Evolutionary conservation across 1,284 basidiomycete species (phyloP).

Genomic region (Cryptococcus sp.): DNA sequence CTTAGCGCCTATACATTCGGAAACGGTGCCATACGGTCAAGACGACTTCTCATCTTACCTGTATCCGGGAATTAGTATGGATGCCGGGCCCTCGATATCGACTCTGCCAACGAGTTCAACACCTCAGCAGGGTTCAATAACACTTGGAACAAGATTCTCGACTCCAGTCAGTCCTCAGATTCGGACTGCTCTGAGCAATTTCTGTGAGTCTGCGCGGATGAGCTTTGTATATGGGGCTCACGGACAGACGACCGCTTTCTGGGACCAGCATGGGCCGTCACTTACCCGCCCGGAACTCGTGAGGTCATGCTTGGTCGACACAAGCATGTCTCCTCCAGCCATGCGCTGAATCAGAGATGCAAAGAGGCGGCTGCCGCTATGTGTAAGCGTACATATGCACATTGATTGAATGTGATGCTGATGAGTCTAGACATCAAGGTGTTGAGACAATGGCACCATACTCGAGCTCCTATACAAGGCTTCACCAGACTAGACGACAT

Average conservation of each 20-base stretch:
- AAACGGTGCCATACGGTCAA: neutral
- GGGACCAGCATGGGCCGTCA: constrained; percentile 1
- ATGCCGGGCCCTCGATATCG: no score
- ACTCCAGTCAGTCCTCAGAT: neutral
- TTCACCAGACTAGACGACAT: neutral
- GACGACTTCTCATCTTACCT: neutral
- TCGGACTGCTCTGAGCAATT: neutral
- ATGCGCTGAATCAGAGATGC: neutral
- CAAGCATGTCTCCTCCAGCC: neutral
- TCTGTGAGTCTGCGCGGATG: neutral
- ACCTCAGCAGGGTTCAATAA: neutral
- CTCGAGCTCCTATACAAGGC: neutral
- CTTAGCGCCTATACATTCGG: neutral
- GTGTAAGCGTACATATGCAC: neutral
- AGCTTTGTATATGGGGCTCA: no score
- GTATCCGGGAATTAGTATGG: no score
- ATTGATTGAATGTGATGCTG: neutral
- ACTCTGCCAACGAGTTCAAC: neutral
- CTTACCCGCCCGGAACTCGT: neutral
- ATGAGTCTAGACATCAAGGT: neutral
- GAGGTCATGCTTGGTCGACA: neutral
- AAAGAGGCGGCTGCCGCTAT: constrained; percentile 1
- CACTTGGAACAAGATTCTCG: neutral
- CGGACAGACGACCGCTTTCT: constrained; percentile 2
- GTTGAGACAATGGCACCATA: neutral